Evolutionary conservation across 2,329 filamentous ascomycete species (phyloP).

Genomic region (Colletotrichum sp.): DNA sequence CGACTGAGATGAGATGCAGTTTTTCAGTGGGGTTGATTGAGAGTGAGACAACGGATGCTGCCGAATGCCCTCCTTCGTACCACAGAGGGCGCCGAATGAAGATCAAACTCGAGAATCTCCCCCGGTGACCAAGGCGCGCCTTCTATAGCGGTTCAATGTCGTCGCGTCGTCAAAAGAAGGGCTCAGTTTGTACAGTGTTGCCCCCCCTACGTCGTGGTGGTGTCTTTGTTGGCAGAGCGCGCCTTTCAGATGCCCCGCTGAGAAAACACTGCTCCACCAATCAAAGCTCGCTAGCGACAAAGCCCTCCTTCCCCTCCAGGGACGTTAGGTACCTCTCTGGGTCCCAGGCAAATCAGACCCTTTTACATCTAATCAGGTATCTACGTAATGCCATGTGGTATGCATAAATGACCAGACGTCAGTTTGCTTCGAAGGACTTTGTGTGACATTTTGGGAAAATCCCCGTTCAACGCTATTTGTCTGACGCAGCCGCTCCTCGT

Average conservation of each 20-base stretch:
- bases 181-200: neutral
- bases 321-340: neutral
- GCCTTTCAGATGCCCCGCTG: neutral
- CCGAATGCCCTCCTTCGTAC: neutral
- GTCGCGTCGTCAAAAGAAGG: neutral
- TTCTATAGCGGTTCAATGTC: neutral
- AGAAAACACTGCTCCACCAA: neutral
- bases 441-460: neutral
- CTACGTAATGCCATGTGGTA: neutral
- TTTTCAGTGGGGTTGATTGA: slow-evolving; percentile 2
- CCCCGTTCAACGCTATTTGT: neutral
- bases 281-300: neutral
- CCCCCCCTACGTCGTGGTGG: neutral
- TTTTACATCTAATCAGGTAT: slow-evolving; percentile 12
- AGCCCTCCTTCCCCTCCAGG: neutral
- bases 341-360: neutral
- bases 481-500: neutral
- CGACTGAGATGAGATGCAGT: neutral
- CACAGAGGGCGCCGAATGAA: neutral
- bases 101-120: neutral
- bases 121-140: neutral
- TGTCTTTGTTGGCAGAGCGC: neutral
- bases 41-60: neutral
- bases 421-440: neutral
- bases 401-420: neutral